Base-by-base conservation (phyloP, 2,329 filamentous ascomycete species). In the Xylaria sp. region DNA sequence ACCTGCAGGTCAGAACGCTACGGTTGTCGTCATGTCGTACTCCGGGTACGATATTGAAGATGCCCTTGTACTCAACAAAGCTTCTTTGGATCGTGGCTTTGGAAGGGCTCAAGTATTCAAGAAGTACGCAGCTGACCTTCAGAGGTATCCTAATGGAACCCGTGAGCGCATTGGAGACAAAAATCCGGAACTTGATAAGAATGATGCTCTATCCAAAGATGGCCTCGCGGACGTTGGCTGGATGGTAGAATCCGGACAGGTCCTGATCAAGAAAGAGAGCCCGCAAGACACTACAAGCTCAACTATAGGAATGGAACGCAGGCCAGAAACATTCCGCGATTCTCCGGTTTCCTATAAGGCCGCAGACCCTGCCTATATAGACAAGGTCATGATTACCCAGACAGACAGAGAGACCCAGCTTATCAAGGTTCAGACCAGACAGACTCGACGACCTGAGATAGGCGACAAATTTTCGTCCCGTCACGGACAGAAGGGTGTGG, bases 1-100 rank as follows among this genome's bases (percentile, higher is more conserved):
- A 15, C 96, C 96, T 0, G 96, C 96, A 5, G 96, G 96, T 0
- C 96, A 99, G 78, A 98, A 98, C 71, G 97, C 96, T 4, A 97
- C 93, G 0, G 96, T 99, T 31, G 96, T 97, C 6, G 96, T 99
- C 82, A 99, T 99, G 96, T 98, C 94, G 58, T 99, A 96, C 82
- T 98, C 95, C 12, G 96, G 96, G 28, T 99, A 99, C 82, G 96
- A 99, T 89, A 99, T 99, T 75, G 96, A 99, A 85, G 96, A 99
- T 85, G 96, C 96, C 10, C 86, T 99, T 20, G 95, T 99, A 1
- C 81, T 99, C 70, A 99, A 99, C 84, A 98, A 98, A 83, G 94
- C 94, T 10, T 98, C 94, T 0, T 91, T 94, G 67, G 97, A 99
- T 76, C 89, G 96, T 76, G 97, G 96, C 4, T 99, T 98, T 77